phyloP scores from a whole-genome alignment of 495 filamentous ascomycete species.

The Xylaria scruposa region DNA sequence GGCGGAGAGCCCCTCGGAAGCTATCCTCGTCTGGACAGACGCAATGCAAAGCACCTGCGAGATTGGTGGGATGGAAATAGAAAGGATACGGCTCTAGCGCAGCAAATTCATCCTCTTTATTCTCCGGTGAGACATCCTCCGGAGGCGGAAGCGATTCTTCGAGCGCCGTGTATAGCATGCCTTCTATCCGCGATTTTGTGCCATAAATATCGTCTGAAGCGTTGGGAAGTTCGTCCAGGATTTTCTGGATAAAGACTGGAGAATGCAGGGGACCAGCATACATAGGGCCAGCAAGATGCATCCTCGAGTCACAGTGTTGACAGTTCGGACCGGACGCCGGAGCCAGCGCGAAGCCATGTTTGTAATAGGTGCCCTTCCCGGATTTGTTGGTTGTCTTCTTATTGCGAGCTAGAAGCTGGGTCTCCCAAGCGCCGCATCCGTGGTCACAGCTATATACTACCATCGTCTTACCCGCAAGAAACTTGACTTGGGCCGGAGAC shows the following conservation, averaged over 20 bases:
- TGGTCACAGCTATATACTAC: slow-evolving; percentile 86
- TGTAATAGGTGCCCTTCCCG: slow-evolving; percentile 70
- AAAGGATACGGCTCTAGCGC: slow-evolving; percentile 77
- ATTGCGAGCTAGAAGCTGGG: slow-evolving; percentile 73
- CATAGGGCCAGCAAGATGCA: slow-evolving; percentile 91
- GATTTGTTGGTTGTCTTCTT: slow-evolving; percentile 69
- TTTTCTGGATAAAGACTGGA: slow-evolving; percentile 73
- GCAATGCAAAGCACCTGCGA: slow-evolving; percentile 79
- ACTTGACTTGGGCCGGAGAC: slow-evolving; percentile 85
- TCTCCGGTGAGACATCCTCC: slow-evolving; percentile 40
- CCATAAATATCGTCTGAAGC: slow-evolving; percentile 70
- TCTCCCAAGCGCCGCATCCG: slow-evolving; percentile 88
- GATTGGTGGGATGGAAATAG: slow-evolving; percentile 75
- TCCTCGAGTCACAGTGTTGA: slow-evolving; percentile 83
- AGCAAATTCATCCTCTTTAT: slow-evolving; percentile 58
- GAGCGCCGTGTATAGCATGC: slow-evolving; percentile 87
- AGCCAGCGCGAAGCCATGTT: slow-evolving; percentile 72
- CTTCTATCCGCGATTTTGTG: slow-evolving; percentile 80
- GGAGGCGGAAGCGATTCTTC: slow-evolving; percentile 66
- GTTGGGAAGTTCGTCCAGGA: slow-evolving; percentile 71
- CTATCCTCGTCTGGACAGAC: slow-evolving; percentile 72
- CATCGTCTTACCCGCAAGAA: slow-evolving; percentile 88
- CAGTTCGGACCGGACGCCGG: slow-evolving; percentile 69
- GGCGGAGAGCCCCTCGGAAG: slow-evolving; percentile 78
- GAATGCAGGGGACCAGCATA: slow-evolving; percentile 91